Percentiles rank a stretch among this genome's conserved stretches.
Conservation (phyloP, 75 land plant genomes). For the Picea glauca region DNA sequence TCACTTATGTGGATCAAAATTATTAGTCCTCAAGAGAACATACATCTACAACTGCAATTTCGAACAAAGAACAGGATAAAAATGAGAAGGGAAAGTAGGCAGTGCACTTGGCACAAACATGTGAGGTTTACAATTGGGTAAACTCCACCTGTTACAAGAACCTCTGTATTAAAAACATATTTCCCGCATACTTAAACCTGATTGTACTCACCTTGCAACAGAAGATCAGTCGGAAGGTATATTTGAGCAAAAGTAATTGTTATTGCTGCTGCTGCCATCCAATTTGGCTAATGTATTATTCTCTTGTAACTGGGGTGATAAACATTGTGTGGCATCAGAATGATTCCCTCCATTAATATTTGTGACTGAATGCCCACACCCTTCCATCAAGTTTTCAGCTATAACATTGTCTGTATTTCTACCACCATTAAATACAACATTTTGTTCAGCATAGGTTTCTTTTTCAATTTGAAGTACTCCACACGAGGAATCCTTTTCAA, state of each 20-base stretch:
- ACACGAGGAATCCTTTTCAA: background rate
- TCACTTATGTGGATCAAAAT: constrained; percentile 1
- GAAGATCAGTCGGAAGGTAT: background rate
- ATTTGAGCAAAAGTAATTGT: background rate
- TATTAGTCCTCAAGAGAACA: background rate
- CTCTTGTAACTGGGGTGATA: background rate
- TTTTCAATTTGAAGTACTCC: background rate
- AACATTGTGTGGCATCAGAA: background rate
- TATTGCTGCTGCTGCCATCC: background rate
- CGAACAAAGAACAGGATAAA: background rate
- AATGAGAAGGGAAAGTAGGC: background rate
- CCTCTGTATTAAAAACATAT: background rate
- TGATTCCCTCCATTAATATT: constrained; percentile 1
- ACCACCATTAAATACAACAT: background rate
- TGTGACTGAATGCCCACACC: background rate
- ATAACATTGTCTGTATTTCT: background rate
- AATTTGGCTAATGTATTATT: background rate
- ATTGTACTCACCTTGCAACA: constrained; percentile 3
- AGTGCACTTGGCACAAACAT: background rate
- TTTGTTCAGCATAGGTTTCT: background rate
- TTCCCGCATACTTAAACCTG: background rate
- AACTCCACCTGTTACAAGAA: background rate
- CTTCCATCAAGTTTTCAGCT: background rate
- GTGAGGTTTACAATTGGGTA: background rate
- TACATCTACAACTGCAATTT: background rate